Base-by-base conservation (phyloP, 257 asterid genomes). In the Forsythia viridissima region DNA sequence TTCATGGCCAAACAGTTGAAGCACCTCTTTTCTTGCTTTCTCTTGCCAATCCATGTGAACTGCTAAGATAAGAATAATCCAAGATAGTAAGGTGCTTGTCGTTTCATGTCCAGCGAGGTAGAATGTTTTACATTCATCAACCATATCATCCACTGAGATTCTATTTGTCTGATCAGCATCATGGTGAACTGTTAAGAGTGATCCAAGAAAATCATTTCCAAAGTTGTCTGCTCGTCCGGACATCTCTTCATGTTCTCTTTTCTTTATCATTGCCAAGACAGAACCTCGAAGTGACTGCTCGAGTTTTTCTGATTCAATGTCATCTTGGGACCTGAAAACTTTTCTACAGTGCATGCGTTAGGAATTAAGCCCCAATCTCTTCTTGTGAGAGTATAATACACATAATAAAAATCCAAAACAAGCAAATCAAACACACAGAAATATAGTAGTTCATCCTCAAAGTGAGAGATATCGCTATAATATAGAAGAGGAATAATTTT, bases 41-140 rank as follows among this genome's bases (percentile, higher is more conserved):
- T 88, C 89, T 77, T 91, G 96, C 93, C 93, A 89, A 10, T 91
- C 90, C 4, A 89, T 77, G 85, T 91, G 83, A 13, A 88, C 76
- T 21, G 91, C 87, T 10, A 89, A 83, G 76, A 89, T 86, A 39
- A 91, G 72, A n/a, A 84, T 61, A 39, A 74, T 65, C 93, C 92
- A 89, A 16, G 88, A 71, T 0, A 89, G 84, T 36, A 88, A 75
- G 75, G 85, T 73, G 75, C 65, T 80, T 5, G 92, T 84, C 3
- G 92, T 86, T 79, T 84, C 92, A 20, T 89, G 91, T 39, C 93
- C 96, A 4, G 90, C 90, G 30, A 85, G 61, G 76, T 91, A 89
- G 75, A 91, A 91, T 4, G 87, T 85, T 79, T 91, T 91, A 48
- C 93, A 91, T 81, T 91, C 93, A 63, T 89, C 90, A 0, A 91